Conservation (phyloP, 2,329 filamentous ascomycete genomes). For the Thermothelomyces thermophilus region DNA sequence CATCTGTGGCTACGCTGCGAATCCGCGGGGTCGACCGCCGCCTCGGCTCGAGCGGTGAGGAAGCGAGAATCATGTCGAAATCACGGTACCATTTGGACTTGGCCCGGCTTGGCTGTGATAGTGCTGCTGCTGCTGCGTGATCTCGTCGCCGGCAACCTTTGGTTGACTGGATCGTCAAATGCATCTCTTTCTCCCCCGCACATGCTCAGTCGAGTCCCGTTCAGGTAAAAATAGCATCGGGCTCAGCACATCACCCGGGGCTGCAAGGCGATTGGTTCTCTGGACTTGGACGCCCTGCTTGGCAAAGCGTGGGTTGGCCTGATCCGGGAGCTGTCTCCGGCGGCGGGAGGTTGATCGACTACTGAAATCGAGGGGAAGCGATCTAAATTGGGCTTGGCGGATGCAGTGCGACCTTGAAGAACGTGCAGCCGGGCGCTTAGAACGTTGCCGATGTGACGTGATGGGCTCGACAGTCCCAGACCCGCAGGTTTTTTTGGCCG, state of each 20-base stretch:
- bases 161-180: slow-evolving; percentile 1
- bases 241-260: slow-evolving; percentile 4
- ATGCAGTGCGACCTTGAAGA: slow-evolving; percentile 7
- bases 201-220: neutral
- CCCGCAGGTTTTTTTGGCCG: neutral
- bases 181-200: slow-evolving; percentile 3
- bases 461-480: neutral
- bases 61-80: neutral
- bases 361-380: slow-evolving; percentile 1
- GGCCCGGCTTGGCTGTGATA: slow-evolving; percentile 9
- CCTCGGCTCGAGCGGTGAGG: slow-evolving; percentile 13
- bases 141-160: neutral
- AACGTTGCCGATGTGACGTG: slow-evolving; percentile 5
- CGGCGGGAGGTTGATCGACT: neutral
- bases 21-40: no score
- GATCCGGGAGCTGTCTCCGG: slow-evolving; percentile 3
- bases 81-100: slow-evolving; percentile 1
- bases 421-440: slow-evolving; percentile 19
- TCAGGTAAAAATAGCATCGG: slow-evolving; percentile 16
- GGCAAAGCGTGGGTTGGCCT: slow-evolving; percentile 12
- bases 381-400: slow-evolving; percentile 15
- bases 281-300: slow-evolving; percentile 1
- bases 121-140: neutral
- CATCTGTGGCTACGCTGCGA: no score
- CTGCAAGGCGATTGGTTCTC: slow-evolving; percentile 11